These are phyloP conservation scores for Cystobasidium ongulense DNA, from an alignment of 768 basidiomycete species.

Conservation along the genomic window DNA sequence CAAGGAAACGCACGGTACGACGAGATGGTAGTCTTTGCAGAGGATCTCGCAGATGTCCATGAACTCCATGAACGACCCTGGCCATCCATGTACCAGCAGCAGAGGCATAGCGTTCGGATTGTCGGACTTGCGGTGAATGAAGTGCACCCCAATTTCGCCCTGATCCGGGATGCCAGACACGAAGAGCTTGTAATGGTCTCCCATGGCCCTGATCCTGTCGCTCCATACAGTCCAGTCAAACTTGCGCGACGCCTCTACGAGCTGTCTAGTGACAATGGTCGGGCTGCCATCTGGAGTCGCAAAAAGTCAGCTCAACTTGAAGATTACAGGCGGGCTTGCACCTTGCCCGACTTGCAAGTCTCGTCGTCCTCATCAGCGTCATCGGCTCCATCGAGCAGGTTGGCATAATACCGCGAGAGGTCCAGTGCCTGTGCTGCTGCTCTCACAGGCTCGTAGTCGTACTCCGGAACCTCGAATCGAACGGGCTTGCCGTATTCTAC, in stretches of 20 bases:
- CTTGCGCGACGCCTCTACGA: background rate
- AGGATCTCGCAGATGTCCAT: slow-evolving; percentile 24
- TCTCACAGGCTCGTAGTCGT: background rate
- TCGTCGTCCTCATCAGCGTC: background rate
- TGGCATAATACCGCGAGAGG: background rate
- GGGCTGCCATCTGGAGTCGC: background rate
- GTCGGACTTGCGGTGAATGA: slow-evolving; percentile 37
- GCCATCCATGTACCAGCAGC: slow-evolving; percentile 42
- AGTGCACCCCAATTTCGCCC: slow-evolving; percentile 35
- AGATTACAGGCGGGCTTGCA: background rate
- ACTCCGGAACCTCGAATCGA: too few species aligned
- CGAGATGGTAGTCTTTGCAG: background rate
- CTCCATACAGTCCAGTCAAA: slow-evolving; percentile 19
- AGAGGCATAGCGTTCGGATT: slow-evolving; percentile 41
- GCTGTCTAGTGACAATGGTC: background rate
- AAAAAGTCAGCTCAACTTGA: background rate
- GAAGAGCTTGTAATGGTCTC: slow-evolving; percentile 20
- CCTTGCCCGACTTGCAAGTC: background rate
- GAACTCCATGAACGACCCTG: slow-evolving; percentile 41
- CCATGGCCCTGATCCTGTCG: slow-evolving; percentile 20
- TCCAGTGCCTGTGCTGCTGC: background rate
- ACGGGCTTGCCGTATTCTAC: too few species aligned
- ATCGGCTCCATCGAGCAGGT: background rate
- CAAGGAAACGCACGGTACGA: slow-evolving; percentile 3
- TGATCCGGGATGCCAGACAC: background rate